phyloP scores from a whole-genome alignment of 2,329 filamentous ascomycete species.

The Aspergillus intermedius region DNA sequence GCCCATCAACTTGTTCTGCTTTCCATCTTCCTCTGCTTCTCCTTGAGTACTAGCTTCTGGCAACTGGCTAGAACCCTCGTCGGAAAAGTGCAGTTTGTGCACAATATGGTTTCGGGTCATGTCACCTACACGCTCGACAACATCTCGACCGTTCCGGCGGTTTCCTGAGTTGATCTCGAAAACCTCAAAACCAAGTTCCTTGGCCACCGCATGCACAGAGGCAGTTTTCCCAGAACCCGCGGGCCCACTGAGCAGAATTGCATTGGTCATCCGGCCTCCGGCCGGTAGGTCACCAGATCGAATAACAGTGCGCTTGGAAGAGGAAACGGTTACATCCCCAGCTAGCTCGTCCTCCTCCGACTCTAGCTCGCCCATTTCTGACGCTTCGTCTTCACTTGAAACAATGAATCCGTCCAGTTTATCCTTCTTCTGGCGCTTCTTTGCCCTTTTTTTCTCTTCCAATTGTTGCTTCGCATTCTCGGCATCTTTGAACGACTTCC shows the following conservation, averaged over 20 bases:
- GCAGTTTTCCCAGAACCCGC: conserved; percentile 91
- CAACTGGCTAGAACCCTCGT: conserved; percentile 13
- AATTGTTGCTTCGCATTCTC: conserved; percentile 17
- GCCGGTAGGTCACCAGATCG: conserved; percentile 31
- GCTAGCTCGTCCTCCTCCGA: conserved; percentile 45
- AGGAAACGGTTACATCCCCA: conserved; percentile 30
- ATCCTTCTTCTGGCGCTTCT: conserved; percentile 61
- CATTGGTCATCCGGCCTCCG: conserved; percentile 56
- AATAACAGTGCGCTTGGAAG: conserved; percentile 34
- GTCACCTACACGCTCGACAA: conserved; percentile 86
- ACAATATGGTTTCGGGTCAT: conserved; percentile 97
- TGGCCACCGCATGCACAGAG: conserved; percentile 82
- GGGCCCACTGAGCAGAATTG: conserved; percentile 82
- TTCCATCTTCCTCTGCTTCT: conserved; percentile 58
- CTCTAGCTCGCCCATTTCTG: conserved; percentile 64
- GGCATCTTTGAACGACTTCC: conserved; percentile 29
- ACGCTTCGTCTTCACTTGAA: conserved; percentile 66
- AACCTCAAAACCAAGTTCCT: conserved; percentile 84
- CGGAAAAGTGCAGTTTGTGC: conserved; percentile 40
- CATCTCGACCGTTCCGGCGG: conserved; percentile 78
- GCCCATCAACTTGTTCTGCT: conserved; percentile 70
- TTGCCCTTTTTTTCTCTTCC: conserved; percentile 36
- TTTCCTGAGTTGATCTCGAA: conserved; percentile 89
- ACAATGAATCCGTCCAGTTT: conserved; percentile 77
- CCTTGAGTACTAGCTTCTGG: conserved; percentile 22